Evolutionary conservation across 805 yeast genomes (phyloP).

Genomic region (Grigorovia jiainica): DNA sequence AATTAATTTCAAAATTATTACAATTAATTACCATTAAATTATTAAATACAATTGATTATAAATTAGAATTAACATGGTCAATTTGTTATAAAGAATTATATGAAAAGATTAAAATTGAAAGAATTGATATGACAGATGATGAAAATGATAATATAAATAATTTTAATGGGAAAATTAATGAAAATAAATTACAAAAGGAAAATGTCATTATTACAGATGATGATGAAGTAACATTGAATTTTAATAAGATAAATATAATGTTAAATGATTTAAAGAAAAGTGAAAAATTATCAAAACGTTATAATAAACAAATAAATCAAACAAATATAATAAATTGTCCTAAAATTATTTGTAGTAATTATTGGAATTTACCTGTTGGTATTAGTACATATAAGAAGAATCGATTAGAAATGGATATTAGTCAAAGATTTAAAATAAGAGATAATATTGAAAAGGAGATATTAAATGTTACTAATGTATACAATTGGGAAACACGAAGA

Average conservation of each 20-base stretch:
- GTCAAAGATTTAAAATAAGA: not conserved
- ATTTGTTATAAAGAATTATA: constrained; percentile 15
- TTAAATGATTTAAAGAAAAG: constrained; percentile 59
- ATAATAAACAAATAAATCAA: not conserved
- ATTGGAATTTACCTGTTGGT: constrained; percentile 50
- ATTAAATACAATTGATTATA: constrained; percentile 14
- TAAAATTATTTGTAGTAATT: constrained; percentile 61
- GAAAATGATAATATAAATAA: not conserved
- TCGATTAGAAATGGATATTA: not conserved
- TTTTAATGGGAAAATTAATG: too few species aligned
- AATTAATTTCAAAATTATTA: constrained; percentile 17
- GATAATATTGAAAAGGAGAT: constrained; percentile 1
- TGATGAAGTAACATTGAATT: constrained; percentile 10
- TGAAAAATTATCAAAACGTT: constrained; percentile 19
- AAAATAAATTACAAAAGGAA: too few species aligned
- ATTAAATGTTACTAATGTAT: constrained; percentile 35
- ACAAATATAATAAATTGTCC: constrained; percentile 35
- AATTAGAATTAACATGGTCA: constrained; percentile 20
- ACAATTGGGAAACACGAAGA: constrained; percentile 32
- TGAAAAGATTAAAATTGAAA: constrained; percentile 8
- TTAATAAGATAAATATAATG: constrained; percentile 77
- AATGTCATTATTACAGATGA: too few species aligned
- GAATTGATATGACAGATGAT: not conserved
- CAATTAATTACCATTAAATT: constrained; percentile 18
- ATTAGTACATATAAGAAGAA: not conserved